These are phyloP conservation scores for Colletotrichum camelliae DNA, from an alignment of 2,329 filamentous ascomycete species.

Conservation along the genomic window DNA sequence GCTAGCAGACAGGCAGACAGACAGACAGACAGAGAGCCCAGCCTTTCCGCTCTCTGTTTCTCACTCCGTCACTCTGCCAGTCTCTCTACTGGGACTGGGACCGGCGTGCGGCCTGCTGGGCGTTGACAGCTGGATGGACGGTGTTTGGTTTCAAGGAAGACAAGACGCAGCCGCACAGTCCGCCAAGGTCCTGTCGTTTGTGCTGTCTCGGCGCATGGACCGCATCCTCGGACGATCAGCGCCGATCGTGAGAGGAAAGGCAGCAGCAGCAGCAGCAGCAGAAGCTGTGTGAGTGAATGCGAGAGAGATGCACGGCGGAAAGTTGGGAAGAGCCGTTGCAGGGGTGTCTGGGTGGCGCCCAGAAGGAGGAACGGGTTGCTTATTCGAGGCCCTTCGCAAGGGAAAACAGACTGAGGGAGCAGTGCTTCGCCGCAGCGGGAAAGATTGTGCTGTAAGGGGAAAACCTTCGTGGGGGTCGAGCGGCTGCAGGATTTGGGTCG, in stretches of 20 bases:
- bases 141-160: conserved; percentile 19
- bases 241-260: neutral
- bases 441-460: neutral
- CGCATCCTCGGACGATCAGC: conserved; percentile 21
- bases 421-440: conserved; percentile 6
- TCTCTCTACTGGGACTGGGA: neutral
- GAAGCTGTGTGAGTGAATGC: neutral
- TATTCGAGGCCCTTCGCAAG: neutral
- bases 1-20: neutral
- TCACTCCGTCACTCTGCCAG: neutral
- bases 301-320: neutral
- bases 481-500: neutral
- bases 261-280: neutral
- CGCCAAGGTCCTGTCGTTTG: neutral
- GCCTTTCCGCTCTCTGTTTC: neutral
- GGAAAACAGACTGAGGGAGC: neutral
- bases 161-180: conserved; percentile 14
- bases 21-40: neutral
- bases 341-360: neutral
- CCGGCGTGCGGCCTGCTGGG: neutral
- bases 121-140: conserved; percentile 13
- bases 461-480: conserved; percentile 4
- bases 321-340: neutral
- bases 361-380: neutral
- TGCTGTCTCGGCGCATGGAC: conserved; percentile 14